phyloP scores from a whole-genome alignment of 345 rosid genomes.

The Physaria fendleri region DNA sequence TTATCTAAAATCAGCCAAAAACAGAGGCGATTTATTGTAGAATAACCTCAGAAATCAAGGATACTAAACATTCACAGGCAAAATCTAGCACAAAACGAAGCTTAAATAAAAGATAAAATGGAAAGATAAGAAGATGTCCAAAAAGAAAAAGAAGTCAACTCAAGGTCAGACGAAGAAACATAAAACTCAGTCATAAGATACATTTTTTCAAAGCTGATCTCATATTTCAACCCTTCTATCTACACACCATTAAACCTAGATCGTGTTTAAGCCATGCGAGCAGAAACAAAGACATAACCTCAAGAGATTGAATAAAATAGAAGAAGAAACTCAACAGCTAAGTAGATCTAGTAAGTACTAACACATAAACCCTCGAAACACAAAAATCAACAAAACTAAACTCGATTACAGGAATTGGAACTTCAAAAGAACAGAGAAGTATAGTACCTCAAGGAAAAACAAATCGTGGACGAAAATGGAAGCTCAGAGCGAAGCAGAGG shows the following conservation, averaged over 20 bases:
- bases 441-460: background rate
- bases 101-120: background rate
- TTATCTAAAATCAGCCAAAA: background rate
- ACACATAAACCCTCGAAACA: background rate
- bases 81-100: background rate
- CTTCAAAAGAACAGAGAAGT: background rate
- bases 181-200: background rate
- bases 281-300: background rate
- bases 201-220: conserved; percentile 17
- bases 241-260: background rate
- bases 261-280: background rate
- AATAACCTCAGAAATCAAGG: background rate
- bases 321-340: background rate
- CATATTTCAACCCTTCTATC: background rate
- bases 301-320: background rate
- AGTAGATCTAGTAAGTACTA: conserved; percentile 17
- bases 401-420: background rate
- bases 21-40: too few species aligned
- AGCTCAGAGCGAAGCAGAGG: conserved; percentile 21
- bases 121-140: background rate
- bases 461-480: conserved; percentile 11
- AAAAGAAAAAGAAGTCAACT: conserved; percentile 19
- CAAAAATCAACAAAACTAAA: background rate
- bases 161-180: conserved; percentile 2
- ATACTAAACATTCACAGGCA: background rate